These are phyloP conservation scores for Apiospora hydei DNA, from an alignment of 2,329 filamentous ascomycete genomes.

Conservation along the genomic window DNA sequence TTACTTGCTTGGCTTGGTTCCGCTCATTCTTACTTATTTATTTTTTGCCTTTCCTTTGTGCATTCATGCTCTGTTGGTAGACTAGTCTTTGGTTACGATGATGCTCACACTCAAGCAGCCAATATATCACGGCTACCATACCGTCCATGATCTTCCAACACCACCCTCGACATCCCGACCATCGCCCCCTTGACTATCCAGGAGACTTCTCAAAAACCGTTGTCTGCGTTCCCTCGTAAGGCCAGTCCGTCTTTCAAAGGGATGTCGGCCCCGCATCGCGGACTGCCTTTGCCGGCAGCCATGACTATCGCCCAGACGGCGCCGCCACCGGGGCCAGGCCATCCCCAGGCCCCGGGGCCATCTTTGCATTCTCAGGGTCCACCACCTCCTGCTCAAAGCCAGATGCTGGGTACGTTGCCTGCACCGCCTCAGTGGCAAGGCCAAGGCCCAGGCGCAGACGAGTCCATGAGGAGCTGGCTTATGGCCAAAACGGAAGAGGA, in stretches of 20 bases:
- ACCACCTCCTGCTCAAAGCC: slow-evolving; percentile 40
- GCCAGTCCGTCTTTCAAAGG: slow-evolving; percentile 59
- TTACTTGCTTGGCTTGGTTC: slow-evolving; percentile 8
- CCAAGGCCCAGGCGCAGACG: slow-evolving; percentile 72
- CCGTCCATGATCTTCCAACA: slow-evolving; percentile 68
- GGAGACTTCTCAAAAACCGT: slow-evolving; percentile 53
- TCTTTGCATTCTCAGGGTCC: slow-evolving; percentile 42
- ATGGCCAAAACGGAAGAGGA: slow-evolving; percentile 77
- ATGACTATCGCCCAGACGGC: slow-evolving; percentile 56
- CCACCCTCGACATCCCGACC: slow-evolving; percentile 62
- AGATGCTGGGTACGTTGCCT: slow-evolving; percentile 63
- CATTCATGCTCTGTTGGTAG: slow-evolving; percentile 35
- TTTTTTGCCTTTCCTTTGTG: slow-evolving; percentile 25
- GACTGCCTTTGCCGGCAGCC: slow-evolving; percentile 72
- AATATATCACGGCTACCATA: slow-evolving; percentile 64
- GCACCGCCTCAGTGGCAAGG: slow-evolving; percentile 72
- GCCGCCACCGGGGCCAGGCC: slow-evolving; percentile 49
- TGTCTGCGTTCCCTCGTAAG: slow-evolving; percentile 49
- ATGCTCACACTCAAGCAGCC: slow-evolving; percentile 70
- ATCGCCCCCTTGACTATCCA: slow-evolving; percentile 60
- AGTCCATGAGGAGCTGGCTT: slow-evolving; percentile 76
- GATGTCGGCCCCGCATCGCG: slow-evolving; percentile 75
- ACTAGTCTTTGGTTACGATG: slow-evolving; percentile 44
- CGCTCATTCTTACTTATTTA: background rate
- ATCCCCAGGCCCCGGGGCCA: slow-evolving; percentile 38